These are phyloP conservation scores for Alternaria arbusti DNA, from an alignment of 2,329 filamentous ascomycete species.

Conservation along the genomic window DNA sequence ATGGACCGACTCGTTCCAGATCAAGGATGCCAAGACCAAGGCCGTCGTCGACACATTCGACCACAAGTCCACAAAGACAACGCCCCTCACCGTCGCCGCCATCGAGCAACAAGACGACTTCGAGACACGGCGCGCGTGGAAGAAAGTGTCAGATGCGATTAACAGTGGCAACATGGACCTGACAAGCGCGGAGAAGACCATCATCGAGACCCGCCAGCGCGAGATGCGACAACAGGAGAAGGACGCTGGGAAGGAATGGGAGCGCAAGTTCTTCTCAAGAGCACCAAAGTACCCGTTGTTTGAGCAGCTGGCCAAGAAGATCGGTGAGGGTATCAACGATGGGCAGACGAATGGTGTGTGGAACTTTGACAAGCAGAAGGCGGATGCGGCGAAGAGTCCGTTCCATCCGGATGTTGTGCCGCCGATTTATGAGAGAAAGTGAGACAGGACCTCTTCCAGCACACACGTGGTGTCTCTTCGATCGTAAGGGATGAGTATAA, in stretches of 20 bases:
- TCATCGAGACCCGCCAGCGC: constrained; percentile 89
- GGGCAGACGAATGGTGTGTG: constrained; percentile 74
- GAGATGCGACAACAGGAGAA: constrained; percentile 76
- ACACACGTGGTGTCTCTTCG: too few species aligned
- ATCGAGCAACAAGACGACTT: constrained; percentile 83
- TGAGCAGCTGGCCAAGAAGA: constrained; percentile 55
- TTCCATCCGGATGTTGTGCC: constrained; percentile 37
- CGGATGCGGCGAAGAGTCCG: constrained; percentile 34
- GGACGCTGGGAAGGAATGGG: constrained; percentile 77
- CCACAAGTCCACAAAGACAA: constrained; percentile 58
- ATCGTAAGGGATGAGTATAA: too few species aligned
- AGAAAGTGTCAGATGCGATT: constrained; percentile 82
- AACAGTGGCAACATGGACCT: constrained; percentile 82
- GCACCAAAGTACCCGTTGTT: constrained; percentile 50
- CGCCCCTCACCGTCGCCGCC: constrained; percentile 73
- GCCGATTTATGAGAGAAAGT: constrained; percentile 33
- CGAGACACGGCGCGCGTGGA: constrained; percentile 88
- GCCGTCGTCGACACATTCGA: constrained; percentile 53
- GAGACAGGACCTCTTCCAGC: neutral
- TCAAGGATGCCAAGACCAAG: constrained; percentile 69
- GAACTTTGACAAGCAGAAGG: constrained; percentile 67
- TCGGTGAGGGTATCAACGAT: constrained; percentile 61
- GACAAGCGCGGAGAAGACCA: constrained; percentile 78
- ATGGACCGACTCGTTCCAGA: constrained; percentile 84
- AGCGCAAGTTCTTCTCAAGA: constrained; percentile 78